These are phyloP conservation scores for Aspergillus hancockii DNA, from an alignment of 495 filamentous ascomycete genomes.

Conservation along the genomic window DNA sequence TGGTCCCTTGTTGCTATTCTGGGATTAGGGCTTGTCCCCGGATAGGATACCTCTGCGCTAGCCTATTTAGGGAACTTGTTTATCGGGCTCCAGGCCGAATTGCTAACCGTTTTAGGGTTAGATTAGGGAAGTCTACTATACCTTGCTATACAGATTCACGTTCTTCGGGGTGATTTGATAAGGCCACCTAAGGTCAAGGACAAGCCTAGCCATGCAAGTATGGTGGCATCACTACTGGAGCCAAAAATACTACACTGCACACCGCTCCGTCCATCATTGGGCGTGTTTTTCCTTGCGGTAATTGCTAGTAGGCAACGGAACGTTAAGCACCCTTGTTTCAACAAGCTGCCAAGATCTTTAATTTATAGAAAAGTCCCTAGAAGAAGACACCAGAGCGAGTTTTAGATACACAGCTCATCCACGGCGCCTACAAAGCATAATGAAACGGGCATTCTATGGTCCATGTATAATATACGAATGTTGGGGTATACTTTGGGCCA, in stretches of 20 bases:
- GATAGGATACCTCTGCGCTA: constrained; percentile 9
- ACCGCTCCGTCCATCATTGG: background rate
- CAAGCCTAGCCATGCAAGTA: constrained; percentile 6
- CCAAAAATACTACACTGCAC: background rate
- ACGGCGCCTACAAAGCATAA: background rate
- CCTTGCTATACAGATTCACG: background rate
- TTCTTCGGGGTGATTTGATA: background rate
- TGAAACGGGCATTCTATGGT: background rate
- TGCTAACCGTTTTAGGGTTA: background rate
- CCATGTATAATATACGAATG: too few species aligned
- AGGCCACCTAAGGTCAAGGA: background rate
- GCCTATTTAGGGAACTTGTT: constrained; percentile 16
- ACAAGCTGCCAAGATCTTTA: background rate
- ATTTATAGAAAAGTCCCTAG: background rate
- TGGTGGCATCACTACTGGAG: background rate
- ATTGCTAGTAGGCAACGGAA: background rate
- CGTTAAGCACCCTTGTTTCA: background rate
- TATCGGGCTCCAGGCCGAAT: background rate
- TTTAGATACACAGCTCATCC: background rate
- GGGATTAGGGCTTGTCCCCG: constrained; percentile 12
- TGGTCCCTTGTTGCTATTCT: constrained; percentile 7
- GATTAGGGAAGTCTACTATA: background rate
- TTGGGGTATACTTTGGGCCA: too few species aligned
- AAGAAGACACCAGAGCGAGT: background rate
- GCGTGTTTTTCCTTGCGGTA: background rate